phyloP scores from a whole-genome alignment of 306 rosid genomes.

The Begonia peltatifolia region DNA sequence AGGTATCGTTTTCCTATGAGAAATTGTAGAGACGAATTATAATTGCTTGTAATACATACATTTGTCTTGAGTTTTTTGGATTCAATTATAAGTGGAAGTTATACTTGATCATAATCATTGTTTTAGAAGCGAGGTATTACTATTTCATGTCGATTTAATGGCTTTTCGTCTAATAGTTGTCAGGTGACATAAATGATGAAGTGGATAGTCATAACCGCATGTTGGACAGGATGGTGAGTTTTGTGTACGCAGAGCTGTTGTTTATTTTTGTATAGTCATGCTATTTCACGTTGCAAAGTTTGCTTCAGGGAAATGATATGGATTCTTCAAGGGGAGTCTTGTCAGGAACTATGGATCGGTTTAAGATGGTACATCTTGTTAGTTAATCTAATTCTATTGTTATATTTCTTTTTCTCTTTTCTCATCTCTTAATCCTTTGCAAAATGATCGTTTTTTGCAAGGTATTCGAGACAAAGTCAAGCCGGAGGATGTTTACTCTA shows the following conservation, averaged over 20 bases:
- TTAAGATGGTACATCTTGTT: constrained; percentile 49
- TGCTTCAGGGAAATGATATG: constrained; percentile 70
- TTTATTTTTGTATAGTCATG: background rate
- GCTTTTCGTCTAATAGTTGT: constrained; percentile 29
- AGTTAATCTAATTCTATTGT: background rate
- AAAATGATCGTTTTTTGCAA: constrained; percentile 11
- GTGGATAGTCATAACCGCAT: constrained; percentile 71
- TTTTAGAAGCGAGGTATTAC: too few relatives aligned
- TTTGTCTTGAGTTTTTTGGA: background rate
- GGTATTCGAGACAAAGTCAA: constrained; percentile 88
- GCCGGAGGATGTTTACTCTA: constrained; percentile 71
- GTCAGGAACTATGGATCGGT: constrained; percentile 83
- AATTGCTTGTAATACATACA: background rate
- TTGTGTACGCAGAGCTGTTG: constrained; percentile 1
- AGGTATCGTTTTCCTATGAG: too few relatives aligned
- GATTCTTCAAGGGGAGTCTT: constrained; percentile 81
- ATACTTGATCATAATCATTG: too few relatives aligned
- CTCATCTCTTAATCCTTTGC: background rate
- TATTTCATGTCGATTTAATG: too few relatives aligned
- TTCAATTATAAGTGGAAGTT: too few relatives aligned
- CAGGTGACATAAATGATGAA: constrained; percentile 83
- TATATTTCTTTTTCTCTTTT: background rate
- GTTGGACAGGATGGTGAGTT: constrained; percentile 62
- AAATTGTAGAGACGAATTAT: too few relatives aligned
- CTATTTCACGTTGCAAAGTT: background rate